phyloP scores from a whole-genome alignment of 2,329 filamentous ascomycete species.

The Phaeomoniella chlamydospora region DNA sequence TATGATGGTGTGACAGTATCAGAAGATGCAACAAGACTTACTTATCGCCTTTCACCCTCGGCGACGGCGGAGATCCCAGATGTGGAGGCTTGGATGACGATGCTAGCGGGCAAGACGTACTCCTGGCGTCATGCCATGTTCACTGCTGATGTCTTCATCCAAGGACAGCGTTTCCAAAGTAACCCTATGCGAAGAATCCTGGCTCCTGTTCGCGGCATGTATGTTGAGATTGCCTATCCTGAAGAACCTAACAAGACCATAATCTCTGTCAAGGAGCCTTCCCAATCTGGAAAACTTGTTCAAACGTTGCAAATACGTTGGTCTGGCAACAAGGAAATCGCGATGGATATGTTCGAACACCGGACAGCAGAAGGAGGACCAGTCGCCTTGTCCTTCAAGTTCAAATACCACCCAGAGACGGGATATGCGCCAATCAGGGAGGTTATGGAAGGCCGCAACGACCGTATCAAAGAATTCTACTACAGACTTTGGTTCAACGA shows the following conservation, averaged over 20 bases:
- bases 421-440: constrained; percentile 96
- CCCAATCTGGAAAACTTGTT: constrained; percentile 69
- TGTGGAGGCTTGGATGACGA: constrained; percentile 69
- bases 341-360: constrained; percentile 84
- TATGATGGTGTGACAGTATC: constrained; percentile 76
- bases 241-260: constrained; percentile 70
- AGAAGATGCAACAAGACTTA: constrained; percentile 64
- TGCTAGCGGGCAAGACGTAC: constrained; percentile 71
- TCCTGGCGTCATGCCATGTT: constrained; percentile 95
- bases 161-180: constrained; percentile 92
- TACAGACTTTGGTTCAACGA: constrained; percentile 95
- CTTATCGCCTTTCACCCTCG: constrained; percentile 67
- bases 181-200: constrained; percentile 92
- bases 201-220: constrained; percentile 68
- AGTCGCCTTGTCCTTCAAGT: constrained; percentile 71
- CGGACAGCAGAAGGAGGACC: constrained; percentile 73
- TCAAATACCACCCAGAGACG: constrained; percentile 86
- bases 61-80: constrained; percentile 62
- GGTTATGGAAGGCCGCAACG: constrained; percentile 90
- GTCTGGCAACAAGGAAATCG: constrained; percentile 61
- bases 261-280: constrained; percentile 78
- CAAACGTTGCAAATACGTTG: constrained; percentile 80
- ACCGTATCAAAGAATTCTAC: constrained; percentile 98
- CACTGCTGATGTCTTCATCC: constrained; percentile 82
- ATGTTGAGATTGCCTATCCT: constrained; percentile 74